phyloP scores from a whole-genome alignment of 1,284 basidiomycete species.

The Pseudozyma tsukubaensis region DNA sequence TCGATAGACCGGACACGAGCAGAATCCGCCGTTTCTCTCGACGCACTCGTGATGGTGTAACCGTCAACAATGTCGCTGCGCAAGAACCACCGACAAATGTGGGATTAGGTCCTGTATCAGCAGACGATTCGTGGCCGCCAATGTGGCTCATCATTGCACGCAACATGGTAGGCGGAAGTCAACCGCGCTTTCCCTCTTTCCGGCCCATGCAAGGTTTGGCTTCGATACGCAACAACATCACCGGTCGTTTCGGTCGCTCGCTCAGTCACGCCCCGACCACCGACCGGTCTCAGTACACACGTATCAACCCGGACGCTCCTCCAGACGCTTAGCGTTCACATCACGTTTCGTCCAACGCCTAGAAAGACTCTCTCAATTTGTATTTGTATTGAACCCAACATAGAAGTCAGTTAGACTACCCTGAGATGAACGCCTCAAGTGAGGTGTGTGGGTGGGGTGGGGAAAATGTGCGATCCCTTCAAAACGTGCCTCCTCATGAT shows the following conservation, averaged over 20 bases:
- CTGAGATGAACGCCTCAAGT: no score
- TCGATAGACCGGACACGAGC: conserved; percentile 29
- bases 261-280: conserved; percentile 12
- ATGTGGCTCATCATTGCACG: conserved; percentile 49
- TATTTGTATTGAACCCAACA: conserved; percentile 18
- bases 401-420: neutral
- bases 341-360: neutral
- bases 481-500: conserved; percentile 53
- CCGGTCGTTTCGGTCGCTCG: conserved; percentile 20
- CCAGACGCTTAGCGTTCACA: conserved; percentile 5
- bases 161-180: conserved; percentile 27
- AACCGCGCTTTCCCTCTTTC: conserved; percentile 11
- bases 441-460: neutral
- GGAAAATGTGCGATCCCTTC: conserved; percentile 55
- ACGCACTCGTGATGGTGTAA: conserved; percentile 10
- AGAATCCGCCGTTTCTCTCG: conserved; percentile 39
- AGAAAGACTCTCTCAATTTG: neutral
- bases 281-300: conserved; percentile 25
- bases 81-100: neutral
- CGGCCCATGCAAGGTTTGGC: conserved; percentile 19
- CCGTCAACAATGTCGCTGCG: neutral
- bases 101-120: conserved; percentile 25
- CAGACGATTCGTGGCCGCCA: conserved; percentile 41
- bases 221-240: conserved; percentile 18
- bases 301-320: conserved; percentile 25